A percentile compares a stretch with the other conserved stretches of the same genome.
These are phyloP conservation scores for Ogataea trehalophila DNA, from an alignment of 805 yeast species.

Conservation along the genomic window DNA sequence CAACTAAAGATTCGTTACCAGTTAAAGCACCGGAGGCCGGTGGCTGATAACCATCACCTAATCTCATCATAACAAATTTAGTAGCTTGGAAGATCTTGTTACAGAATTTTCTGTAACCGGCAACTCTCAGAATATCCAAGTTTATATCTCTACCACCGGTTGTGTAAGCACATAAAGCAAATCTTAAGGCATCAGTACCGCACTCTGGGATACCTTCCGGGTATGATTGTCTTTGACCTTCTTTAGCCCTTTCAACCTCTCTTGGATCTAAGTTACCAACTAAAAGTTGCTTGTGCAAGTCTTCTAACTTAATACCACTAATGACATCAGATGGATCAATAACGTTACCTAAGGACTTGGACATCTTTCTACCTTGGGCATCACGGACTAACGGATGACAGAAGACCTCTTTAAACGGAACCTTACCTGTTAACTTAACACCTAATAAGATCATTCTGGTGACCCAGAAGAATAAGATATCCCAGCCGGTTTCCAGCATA, in stretches of 20 bases:
- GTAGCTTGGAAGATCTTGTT: slow-evolving; percentile 99
- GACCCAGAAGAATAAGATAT: slow-evolving; percentile 98
- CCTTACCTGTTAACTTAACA: slow-evolving; percentile 79
- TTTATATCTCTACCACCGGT: slow-evolving; percentile 99
- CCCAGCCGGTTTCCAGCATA: slow-evolving; percentile 98
- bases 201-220: slow-evolving; percentile 98
- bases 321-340: slow-evolving; percentile 95
- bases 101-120: slow-evolving; percentile 99
- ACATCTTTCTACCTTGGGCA: slow-evolving; percentile 99
- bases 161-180: slow-evolving; percentile 96
- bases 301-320: slow-evolving; percentile 75
- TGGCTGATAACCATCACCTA: slow-evolving; percentile 85
- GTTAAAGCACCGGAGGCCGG: slow-evolving; percentile 55
- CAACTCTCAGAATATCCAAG: slow-evolving; percentile 92
- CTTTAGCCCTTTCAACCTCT: slow-evolving; percentile 81
- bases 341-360: slow-evolving; percentile 95
- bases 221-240: slow-evolving; percentile 83
- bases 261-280: slow-evolving; percentile 84
- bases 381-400: slow-evolving; percentile 98
- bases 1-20: slow-evolving; percentile 87
- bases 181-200: slow-evolving; percentile 98
- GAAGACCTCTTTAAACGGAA: slow-evolving; percentile 95
- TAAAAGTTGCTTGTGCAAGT: slow-evolving; percentile 69
- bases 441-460: slow-evolving; percentile 93
- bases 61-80: slow-evolving; percentile 88